These are phyloP conservation scores for Nakazawaea molendinolei DNA, from an alignment of 805 yeast genomes.

Conservation along the genomic window DNA sequence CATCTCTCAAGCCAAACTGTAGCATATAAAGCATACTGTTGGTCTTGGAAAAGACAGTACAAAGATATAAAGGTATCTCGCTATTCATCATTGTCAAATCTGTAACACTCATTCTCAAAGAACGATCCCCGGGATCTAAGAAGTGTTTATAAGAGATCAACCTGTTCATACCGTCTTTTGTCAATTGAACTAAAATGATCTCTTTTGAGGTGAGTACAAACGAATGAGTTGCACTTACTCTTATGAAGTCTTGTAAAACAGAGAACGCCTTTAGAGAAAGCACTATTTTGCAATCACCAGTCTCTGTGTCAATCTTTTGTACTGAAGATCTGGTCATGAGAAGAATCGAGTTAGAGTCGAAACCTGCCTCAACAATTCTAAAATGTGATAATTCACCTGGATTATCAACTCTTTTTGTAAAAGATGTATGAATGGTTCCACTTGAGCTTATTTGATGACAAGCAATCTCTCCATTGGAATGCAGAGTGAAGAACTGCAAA, in stretches of 20 bases:
- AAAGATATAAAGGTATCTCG: constrained; percentile 13
- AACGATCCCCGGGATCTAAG: constrained; percentile 46
- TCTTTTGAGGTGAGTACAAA: constrained; percentile 64
- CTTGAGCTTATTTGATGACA: too few relatives aligned
- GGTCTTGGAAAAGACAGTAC: constrained; percentile 24
- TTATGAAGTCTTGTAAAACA: constrained; percentile 35
- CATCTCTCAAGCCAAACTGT: constrained; percentile 22
- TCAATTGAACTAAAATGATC: constrained; percentile 41
- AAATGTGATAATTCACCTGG: constrained; percentile 49
- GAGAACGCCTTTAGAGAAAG: constrained; percentile 51
- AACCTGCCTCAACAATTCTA: constrained; percentile 44
- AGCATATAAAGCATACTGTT: constrained; percentile 22
- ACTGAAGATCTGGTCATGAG: constrained; percentile 39
- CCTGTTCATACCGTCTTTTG: constrained; percentile 26
- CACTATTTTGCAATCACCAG: constrained; percentile 26
- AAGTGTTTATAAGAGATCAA: constrained; percentile 70
- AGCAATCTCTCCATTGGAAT: too few relatives aligned
- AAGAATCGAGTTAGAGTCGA: constrained; percentile 22
- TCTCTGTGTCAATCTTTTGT: constrained; percentile 24
- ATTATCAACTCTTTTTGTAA: too few relatives aligned
- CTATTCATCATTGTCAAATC: constrained; percentile 4
- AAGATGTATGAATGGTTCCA: too few relatives aligned
- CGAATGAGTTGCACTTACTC: constrained; percentile 28
- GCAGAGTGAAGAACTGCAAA: too few relatives aligned
- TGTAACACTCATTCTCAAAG: constrained; percentile 35